These are phyloP conservation scores for Coemansia sp. DNA, from an alignment of 192 early-diverging fungal genomes.

Conservation along the genomic window DNA sequence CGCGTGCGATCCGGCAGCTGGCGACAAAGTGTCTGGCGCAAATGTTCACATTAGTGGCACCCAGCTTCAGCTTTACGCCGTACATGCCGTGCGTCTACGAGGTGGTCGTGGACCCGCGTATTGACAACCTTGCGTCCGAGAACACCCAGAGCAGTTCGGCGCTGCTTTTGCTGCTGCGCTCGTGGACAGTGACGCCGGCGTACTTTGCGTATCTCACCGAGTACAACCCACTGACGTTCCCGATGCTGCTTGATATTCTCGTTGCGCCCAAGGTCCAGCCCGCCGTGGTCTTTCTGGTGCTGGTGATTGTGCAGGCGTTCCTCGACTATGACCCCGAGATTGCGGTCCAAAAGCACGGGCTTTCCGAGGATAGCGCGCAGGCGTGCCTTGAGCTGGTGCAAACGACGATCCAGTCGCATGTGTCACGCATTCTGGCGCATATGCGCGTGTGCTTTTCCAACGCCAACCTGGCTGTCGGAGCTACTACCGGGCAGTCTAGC, in stretches of 20 bases:
- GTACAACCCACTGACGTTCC: constrained; percentile 61
- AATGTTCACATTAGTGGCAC: constrained; percentile 62
- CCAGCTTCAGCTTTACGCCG: constrained; percentile 68
- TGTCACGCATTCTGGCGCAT: constrained; percentile 38
- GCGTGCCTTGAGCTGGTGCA: constrained; percentile 9
- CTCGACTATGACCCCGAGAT: constrained; percentile 44
- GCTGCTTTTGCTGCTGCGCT: constrained; percentile 68
- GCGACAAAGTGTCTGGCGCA: constrained; percentile 70
- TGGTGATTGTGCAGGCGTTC: constrained; percentile 72
- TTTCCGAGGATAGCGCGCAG: constrained; percentile 24
- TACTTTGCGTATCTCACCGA: constrained; percentile 67
- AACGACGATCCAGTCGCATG: constrained; percentile 18
- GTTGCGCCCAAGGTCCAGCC: constrained; percentile 76
- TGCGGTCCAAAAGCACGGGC: constrained; percentile 47
- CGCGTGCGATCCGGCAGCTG: constrained; percentile 57
- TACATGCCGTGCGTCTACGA: constrained; percentile 74
- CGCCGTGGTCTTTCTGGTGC: constrained; percentile 63
- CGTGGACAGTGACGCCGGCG: constrained; percentile 66
- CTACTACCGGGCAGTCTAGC: neutral
- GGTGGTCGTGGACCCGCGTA: constrained; percentile 63
- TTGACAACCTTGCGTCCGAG: constrained; percentile 69
- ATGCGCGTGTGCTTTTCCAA: constrained; percentile 43
- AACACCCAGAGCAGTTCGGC: constrained; percentile 85
- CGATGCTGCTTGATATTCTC: constrained; percentile 67
- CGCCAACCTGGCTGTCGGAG: neutral